Conservation (phyloP, 106 monocot genomes). For the Dendrobium catenatum region DNA sequence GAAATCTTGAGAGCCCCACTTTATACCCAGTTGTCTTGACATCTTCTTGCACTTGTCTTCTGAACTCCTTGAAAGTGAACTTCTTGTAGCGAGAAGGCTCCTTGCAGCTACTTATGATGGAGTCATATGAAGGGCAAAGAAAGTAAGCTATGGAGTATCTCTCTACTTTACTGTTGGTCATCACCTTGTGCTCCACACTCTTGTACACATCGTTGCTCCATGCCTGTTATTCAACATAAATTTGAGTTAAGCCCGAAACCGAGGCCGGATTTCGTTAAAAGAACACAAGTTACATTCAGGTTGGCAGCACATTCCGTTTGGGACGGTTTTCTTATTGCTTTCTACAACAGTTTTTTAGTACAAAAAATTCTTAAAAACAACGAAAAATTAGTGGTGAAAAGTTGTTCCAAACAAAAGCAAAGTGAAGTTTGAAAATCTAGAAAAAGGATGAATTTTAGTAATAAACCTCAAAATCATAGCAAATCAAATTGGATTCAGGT, state of each 20-base stretch:
- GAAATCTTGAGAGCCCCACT: constrained; percentile 62
- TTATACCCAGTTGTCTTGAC: constrained; percentile 54
- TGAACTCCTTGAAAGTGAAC: constrained; percentile 68
- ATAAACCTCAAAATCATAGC: too few relatives aligned
- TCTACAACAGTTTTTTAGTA: too few relatives aligned
- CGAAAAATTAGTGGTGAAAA: too few relatives aligned
- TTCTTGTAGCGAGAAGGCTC: constrained; percentile 31
- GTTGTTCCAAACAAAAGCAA: too few relatives aligned
- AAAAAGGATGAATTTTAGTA: too few relatives aligned
- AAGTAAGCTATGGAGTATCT: constrained; percentile 45
- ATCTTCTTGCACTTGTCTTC: constrained; percentile 57
- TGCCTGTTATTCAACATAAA: constrained; percentile 14
- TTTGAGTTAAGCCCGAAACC: not conserved
- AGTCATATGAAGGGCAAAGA: constrained; percentile 39
- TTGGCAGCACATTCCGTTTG: too few relatives aligned
- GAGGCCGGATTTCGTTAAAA: too few relatives aligned
- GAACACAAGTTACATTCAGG: too few relatives aligned
- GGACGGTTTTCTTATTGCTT: too few relatives aligned
- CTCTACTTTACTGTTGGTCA: constrained; percentile 23
- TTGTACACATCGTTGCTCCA: constrained; percentile 49
- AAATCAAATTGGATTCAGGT: too few relatives aligned
- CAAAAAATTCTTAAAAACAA: too few relatives aligned
- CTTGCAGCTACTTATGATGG: constrained; percentile 23
- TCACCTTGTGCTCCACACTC: constrained; percentile 45
- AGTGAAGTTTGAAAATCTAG: too few relatives aligned